Evolutionary conservation across 1,284 basidiomycete species (phyloP).

Genomic region (Ustilago lituana): DNA sequence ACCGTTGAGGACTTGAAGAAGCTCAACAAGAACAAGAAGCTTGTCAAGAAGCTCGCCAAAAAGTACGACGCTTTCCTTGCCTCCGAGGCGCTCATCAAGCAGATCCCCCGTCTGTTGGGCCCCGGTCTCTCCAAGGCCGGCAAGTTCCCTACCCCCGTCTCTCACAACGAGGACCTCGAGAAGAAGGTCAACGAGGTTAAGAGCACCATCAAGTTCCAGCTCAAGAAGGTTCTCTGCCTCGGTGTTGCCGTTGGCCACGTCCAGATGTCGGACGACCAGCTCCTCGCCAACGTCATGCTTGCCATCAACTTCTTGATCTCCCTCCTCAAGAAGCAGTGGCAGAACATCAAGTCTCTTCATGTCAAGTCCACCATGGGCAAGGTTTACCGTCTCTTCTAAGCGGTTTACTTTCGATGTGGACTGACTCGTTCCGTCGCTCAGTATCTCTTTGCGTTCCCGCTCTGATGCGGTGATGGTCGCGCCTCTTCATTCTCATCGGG

Average conservation of each 20-base stretch:
- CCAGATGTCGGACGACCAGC: constrained; percentile 97
- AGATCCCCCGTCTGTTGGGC: constrained; percentile 98
- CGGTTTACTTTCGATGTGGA: constrained; percentile 23
- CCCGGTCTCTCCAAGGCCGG: constrained; percentile 99
- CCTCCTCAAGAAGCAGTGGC: constrained; percentile 99
- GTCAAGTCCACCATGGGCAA: constrained; percentile 99
- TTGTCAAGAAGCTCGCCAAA: constrained; percentile 99
- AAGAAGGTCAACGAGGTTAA: constrained; percentile 96
- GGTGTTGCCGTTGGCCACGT: constrained; percentile 98
- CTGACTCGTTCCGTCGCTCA: constrained; percentile 1
- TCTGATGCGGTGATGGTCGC: neutral
- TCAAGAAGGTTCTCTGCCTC: constrained; percentile 98
- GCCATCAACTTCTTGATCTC: constrained; percentile 99
- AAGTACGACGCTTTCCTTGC: constrained; percentile 99
- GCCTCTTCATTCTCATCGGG: constrained; percentile 3
- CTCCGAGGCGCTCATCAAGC: constrained; percentile 98
- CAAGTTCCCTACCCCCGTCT: constrained; percentile 95
- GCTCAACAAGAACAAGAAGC: constrained; percentile 99
- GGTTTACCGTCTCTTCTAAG: constrained; percentile 89
- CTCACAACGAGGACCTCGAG: constrained; percentile 87
- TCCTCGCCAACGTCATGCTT: constrained; percentile 96
- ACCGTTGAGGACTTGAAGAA: constrained; percentile 99
- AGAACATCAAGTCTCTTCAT: constrained; percentile 98
- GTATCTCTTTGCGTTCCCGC: too few species aligned
- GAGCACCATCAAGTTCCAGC: constrained; percentile 80